These are phyloP conservation scores for Linderniella brevidens DNA, from an alignment of 257 asterid species.

Conservation along the genomic window DNA sequence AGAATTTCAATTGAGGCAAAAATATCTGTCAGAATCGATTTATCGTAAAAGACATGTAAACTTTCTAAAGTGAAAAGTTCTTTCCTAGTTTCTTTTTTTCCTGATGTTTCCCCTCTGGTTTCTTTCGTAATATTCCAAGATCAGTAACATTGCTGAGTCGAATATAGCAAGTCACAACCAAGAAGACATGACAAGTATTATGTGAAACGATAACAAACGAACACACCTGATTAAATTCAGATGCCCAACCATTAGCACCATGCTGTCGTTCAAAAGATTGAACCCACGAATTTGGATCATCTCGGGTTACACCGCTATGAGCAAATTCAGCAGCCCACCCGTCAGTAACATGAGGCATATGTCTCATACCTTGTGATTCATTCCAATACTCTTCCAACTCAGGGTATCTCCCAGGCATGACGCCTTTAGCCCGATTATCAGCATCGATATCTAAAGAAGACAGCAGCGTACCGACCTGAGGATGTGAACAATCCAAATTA, in stretches of 20 bases:
- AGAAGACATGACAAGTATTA: no score
- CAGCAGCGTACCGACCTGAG: constrained; percentile 32
- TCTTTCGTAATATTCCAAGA: no score
- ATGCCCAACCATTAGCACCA: constrained; percentile 90
- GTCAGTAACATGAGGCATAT: constrained; percentile 45
- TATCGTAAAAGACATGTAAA: no score
- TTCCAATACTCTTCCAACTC: constrained; percentile 92
- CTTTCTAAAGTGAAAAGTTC: no score
- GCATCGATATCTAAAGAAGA: constrained; percentile 85
- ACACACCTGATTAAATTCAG: constrained; percentile 93
- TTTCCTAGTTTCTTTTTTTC: no score
- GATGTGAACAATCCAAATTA: no score
- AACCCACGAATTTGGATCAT: constrained; percentile 70
- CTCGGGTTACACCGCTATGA: constrained; percentile 38
- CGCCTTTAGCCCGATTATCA: constrained; percentile 60
- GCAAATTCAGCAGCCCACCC: constrained; percentile 84
- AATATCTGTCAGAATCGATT: no score
- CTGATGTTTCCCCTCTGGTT: no score
- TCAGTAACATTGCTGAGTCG: no score
- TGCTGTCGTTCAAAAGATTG: constrained; percentile 86
- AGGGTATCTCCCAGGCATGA: constrained; percentile 52
- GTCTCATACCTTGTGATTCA: constrained; percentile 72
- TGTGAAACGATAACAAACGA: constrained; percentile 1
- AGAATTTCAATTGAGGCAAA: no score
- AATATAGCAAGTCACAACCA: no score